phyloP scores from a whole-genome alignment of 2,329 filamentous ascomycete species.

The Diaporthe sp. region DNA sequence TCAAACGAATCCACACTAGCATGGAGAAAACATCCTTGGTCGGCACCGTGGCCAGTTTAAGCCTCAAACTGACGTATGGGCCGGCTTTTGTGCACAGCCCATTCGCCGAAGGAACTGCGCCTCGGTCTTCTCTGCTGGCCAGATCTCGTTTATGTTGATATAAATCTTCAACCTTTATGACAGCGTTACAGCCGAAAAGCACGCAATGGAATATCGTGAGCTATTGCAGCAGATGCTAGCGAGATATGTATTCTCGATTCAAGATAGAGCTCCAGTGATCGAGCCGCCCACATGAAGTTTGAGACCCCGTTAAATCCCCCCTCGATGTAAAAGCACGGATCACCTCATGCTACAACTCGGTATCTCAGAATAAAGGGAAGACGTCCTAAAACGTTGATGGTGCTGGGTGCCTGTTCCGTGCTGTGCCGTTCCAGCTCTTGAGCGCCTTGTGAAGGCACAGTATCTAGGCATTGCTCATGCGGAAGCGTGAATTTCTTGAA shows the following conservation, averaged over 20 bases:
- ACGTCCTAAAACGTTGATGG: too few species aligned
- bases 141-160: neutral
- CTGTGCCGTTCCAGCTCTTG: neutral
- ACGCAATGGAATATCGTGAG: neutral
- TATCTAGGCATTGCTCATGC: neutral
- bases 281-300: neutral
- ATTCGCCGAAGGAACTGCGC: neutral
- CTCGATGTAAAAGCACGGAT: fast-evolving
- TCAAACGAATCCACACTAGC: neutral
- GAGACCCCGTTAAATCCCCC: neutral
- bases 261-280: neutral
- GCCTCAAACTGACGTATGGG: neutral
- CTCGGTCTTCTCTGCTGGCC: neutral
- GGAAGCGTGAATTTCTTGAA: too few species aligned
- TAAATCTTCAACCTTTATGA: neutral
- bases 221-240: neutral
- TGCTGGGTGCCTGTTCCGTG: neutral
- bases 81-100: neutral
- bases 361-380: too few species aligned
- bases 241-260: neutral
- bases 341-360: too few species aligned
- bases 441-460: too few species aligned
- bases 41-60: neutral
- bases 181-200: neutral
- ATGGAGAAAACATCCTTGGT: neutral